Evolutionary conservation across 495 filamentous ascomycete genomes (phyloP), one percentile per base, ranked within the genome.

Genomic region (Neurospora terricola): DNA sequence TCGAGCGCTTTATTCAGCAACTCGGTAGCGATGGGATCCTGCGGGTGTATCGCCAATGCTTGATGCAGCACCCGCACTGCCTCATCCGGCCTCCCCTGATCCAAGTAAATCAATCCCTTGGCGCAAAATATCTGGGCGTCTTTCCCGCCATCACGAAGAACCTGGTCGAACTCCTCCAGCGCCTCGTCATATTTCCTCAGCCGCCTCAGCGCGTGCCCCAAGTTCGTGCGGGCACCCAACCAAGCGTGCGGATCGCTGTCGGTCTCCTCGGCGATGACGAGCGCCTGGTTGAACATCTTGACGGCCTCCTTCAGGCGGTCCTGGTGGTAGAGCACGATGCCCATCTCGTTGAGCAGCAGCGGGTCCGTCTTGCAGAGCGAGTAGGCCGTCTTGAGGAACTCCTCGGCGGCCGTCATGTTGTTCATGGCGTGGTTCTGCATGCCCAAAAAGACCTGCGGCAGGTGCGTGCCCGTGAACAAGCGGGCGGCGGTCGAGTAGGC

Each of bases 361-460:
- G 96, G 96, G 75, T 99, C 96, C 30, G 88, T 87, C 78, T 89
- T 83, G 85, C 90, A 90, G 74, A 94, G 88, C 12, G 82, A 82
- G 81, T 94, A 94, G 1, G 96, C 96, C 3, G 93, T 92, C 77
- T 90, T 93, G 23, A 98, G 88, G 80, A 97, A 98, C 80, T 99
- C 95, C 73, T 97, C 92, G n/a, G 96, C 96, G 0, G 98, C 86
- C 2, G 90, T 91, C 89, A 98, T 92, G 78, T 99, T 97, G 81
- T 97, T 96, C 77, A 98, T 86, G 69, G 94, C 93, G 59, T 98
- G 89, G 81, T 98, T 96, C 82, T 99, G 96, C 96, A 99, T 99
- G 9, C 96, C 96, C 9, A 99, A 84, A 81, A 98, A 99, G 7
- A 99, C 90, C 77, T 97, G 94, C 3, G 96, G 96, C 0, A 99